phyloP scores from a whole-genome alignment of 306 rosid genomes.

The Citrullus amarus region DNA sequence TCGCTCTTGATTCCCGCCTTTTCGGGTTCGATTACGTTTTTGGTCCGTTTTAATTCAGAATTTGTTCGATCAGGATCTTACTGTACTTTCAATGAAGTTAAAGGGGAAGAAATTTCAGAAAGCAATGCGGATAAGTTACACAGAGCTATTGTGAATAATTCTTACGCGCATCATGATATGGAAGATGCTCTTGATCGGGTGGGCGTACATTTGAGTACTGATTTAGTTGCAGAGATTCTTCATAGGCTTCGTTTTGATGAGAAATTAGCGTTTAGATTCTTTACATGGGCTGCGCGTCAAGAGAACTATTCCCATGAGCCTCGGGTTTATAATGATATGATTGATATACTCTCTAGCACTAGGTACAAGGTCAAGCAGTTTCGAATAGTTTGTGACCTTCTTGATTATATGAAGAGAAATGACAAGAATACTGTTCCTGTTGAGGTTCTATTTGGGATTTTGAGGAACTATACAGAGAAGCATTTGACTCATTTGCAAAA shows the following conservation, averaged over 20 bases:
- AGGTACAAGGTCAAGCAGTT: constrained; percentile 70
- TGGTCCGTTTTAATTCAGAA: background rate
- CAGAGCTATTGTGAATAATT: constrained; percentile 34
- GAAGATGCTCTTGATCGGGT: constrained; percentile 49
- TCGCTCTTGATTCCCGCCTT: background rate
- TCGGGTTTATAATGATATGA: constrained; percentile 63
- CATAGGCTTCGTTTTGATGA: constrained; percentile 66
- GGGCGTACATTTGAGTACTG: constrained; percentile 40
- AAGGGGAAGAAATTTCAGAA: background rate
- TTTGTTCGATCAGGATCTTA: background rate
- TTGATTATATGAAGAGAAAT: constrained; percentile 88
- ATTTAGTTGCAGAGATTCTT: constrained; percentile 54
- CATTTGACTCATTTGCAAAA: constrained; percentile 69
- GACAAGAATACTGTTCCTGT: constrained; percentile 43
- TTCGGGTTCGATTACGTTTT: background rate
- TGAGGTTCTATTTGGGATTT: constrained; percentile 51
- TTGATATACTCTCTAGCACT: constrained; percentile 67
- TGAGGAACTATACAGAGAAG: constrained; percentile 60
- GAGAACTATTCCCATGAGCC: constrained; percentile 64
- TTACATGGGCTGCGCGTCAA: constrained; percentile 75
- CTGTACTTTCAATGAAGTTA: background rate
- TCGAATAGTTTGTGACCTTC: constrained; percentile 64
- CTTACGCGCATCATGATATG: constrained; percentile 37
- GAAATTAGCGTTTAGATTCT: constrained; percentile 72
- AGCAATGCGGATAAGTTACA: constrained; percentile 27